Conservation (phyloP, 2,329 filamentous ascomycete species). For the Botryotinia narcissicola region DNA sequence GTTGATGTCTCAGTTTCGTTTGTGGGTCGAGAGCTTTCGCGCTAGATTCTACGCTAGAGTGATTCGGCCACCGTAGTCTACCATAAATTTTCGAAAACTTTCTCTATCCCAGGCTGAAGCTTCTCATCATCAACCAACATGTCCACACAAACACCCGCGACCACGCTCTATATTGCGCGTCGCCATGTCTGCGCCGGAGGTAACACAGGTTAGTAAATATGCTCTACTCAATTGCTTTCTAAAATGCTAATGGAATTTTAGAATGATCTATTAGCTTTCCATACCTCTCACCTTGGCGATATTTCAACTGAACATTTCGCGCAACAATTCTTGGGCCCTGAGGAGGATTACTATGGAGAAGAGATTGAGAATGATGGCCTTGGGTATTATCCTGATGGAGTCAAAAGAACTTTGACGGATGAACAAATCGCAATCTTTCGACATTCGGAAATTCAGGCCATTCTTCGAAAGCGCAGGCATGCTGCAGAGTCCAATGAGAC, state of each 20-base stretch:
- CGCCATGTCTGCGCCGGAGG: conserved; percentile 18
- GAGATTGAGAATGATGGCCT: conserved; percentile 62
- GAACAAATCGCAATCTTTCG: conserved; percentile 88
- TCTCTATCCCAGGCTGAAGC: background rate
- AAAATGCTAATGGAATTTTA: conserved; percentile 18
- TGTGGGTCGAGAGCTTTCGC: background rate
- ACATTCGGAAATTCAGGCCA: conserved; percentile 76
- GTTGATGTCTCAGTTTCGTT: background rate
- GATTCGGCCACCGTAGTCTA: conserved; percentile 10
- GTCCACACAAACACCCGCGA: background rate
- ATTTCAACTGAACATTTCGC: conserved; percentile 55
- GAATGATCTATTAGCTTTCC: conserved; percentile 35
- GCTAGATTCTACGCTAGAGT: background rate
- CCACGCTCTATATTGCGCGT: conserved; percentile 1
- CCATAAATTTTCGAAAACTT: conserved; percentile 16
- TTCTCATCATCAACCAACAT: conserved; percentile 9
- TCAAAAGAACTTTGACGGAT: conserved; percentile 85
- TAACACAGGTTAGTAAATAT: conserved; percentile 10
- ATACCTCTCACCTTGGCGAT: conserved; percentile 34
- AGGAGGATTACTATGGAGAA: conserved; percentile 48
- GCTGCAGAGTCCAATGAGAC: conserved; percentile 27
- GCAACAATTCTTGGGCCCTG: conserved; percentile 45
- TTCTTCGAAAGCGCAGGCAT: conserved; percentile 54
- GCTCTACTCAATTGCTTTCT: background rate
- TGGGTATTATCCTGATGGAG: conserved; percentile 83